Conservation (phyloP, 371 early-diverging fungal species). For the Cokeromyces recurvatus region DNA sequence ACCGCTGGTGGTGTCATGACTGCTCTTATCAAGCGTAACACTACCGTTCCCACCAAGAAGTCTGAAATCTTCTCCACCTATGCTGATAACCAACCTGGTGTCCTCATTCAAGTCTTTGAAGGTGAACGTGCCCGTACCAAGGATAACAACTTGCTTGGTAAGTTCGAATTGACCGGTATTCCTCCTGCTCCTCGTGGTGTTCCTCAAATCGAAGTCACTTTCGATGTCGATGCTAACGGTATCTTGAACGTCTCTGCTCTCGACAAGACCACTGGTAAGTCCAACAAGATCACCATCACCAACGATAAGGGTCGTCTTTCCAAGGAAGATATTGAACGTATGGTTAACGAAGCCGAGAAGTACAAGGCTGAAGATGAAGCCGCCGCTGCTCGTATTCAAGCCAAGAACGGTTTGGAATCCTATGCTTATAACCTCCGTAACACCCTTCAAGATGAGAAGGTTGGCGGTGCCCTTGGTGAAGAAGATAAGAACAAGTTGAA, state of each 20-base stretch:
- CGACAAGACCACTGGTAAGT: slow-evolving; percentile 88
- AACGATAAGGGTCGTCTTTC: slow-evolving; percentile 92
- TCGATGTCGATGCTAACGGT: slow-evolving; percentile 94
- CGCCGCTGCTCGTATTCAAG: slow-evolving; percentile 74
- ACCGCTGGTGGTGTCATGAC: slow-evolving; percentile 88
- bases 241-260: slow-evolving; percentile 91
- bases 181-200: slow-evolving; percentile 89
- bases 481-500: slow-evolving; percentile 78
- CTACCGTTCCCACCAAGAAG: slow-evolving; percentile 89
- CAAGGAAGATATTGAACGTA: slow-evolving; percentile 85
- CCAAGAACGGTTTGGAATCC: slow-evolving; percentile 84
- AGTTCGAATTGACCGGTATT: slow-evolving; percentile 85
- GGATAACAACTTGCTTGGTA: slow-evolving; percentile 92
- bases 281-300: slow-evolving; percentile 83
- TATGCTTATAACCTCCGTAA: slow-evolving; percentile 86
- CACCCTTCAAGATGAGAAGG: slow-evolving; percentile 78
- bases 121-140: slow-evolving; percentile 89
- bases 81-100: slow-evolving; percentile 90
- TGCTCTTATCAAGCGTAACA: slow-evolving; percentile 80
- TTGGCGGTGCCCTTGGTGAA: slow-evolving; percentile 58
- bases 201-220: slow-evolving; percentile 91
- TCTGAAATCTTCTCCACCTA: slow-evolving; percentile 91
- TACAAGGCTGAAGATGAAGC: slow-evolving; percentile 86
- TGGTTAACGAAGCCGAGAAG: slow-evolving; percentile 87
- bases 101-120: slow-evolving; percentile 89